phyloP scores from a whole-genome alignment of 2,329 filamentous ascomycete species.

The Microdochium trichocladiopsis region DNA sequence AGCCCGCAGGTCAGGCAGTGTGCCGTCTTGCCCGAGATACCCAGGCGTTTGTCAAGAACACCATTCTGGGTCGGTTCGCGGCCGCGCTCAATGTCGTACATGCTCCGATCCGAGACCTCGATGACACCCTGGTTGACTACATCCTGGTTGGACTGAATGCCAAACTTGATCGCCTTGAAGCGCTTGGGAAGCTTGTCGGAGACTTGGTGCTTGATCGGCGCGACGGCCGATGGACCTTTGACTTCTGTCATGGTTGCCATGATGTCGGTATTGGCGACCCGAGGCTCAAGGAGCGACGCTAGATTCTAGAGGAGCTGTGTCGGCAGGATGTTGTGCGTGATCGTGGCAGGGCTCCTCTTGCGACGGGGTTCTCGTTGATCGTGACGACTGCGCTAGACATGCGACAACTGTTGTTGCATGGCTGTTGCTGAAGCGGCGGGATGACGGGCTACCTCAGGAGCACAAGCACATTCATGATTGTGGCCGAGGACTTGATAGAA shows the following conservation, averaged over 20 bases:
- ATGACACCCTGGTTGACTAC: conserved; percentile 93
- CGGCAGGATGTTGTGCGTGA: neutral
- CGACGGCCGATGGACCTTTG: conserved; percentile 13
- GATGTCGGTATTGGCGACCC: neutral
- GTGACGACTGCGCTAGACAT: neutral
- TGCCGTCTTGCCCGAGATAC: conserved; percentile 73
- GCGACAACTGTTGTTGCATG: neutral
- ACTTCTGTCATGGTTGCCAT: conserved; percentile 19
- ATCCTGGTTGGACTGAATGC: conserved; percentile 89
- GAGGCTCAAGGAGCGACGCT: too few relatives aligned
- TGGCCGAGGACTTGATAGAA: neutral
- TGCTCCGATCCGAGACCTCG: conserved; percentile 86
- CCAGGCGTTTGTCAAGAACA: conserved; percentile 76
- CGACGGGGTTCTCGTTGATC: neutral
- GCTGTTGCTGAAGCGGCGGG: neutral
- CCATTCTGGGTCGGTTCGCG: conserved; percentile 74
- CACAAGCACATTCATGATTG: neutral
- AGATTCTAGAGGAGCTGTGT: neutral
- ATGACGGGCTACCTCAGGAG: neutral
- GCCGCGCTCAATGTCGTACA: conserved; percentile 83
- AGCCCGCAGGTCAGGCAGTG: conserved; percentile 79
- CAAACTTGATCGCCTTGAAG: conserved; percentile 90
- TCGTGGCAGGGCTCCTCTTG: neutral
- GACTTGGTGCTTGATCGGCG: conserved; percentile 73
- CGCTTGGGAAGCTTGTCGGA: conserved; percentile 83